These are phyloP conservation scores for Rhododendron vialii DNA, from an alignment of 148 eudicot species.

Conservation along the genomic window DNA sequence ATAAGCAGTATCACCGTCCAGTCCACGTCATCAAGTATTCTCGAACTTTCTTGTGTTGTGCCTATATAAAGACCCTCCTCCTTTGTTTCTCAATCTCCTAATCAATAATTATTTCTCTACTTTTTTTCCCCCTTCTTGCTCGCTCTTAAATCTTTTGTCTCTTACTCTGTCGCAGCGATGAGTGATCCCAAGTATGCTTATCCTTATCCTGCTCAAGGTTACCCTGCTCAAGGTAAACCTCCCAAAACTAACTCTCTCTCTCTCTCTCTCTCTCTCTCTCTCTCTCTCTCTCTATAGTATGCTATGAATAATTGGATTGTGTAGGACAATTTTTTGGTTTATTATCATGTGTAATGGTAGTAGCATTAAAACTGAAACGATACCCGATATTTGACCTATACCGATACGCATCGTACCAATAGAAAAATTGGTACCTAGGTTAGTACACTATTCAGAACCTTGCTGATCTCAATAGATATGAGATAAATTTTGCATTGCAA, in stretches of 20 bases:
- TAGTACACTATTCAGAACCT: too few species aligned
- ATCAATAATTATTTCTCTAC: background rate
- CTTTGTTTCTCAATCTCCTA: too few species aligned
- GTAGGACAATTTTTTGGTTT: too few species aligned
- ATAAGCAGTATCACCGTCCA: background rate
- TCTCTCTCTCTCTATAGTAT: background rate
- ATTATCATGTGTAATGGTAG: too few species aligned
- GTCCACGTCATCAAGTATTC: background rate
- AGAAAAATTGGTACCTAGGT: too few species aligned
- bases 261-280: conserved; percentile 1
- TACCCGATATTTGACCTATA: too few species aligned
- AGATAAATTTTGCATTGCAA: too few species aligned
- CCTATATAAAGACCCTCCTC: background rate
- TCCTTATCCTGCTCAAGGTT: conserved; percentile 51
- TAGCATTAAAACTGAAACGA: too few species aligned
- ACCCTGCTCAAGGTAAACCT: background rate
- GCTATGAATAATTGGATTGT: too few species aligned
- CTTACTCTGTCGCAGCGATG: conserved; percentile 13
- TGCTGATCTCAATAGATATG: background rate
- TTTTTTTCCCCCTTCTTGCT: too few species aligned
- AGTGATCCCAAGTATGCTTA: conserved; percentile 40
- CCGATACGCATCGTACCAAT: too few species aligned
- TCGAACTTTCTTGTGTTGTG: background rate
- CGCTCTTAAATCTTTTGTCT: background rate
- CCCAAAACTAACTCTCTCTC: background rate